Conservation (phyloP, 1,139 yeast species). For the Meyerozyma athensensis region DNA sequence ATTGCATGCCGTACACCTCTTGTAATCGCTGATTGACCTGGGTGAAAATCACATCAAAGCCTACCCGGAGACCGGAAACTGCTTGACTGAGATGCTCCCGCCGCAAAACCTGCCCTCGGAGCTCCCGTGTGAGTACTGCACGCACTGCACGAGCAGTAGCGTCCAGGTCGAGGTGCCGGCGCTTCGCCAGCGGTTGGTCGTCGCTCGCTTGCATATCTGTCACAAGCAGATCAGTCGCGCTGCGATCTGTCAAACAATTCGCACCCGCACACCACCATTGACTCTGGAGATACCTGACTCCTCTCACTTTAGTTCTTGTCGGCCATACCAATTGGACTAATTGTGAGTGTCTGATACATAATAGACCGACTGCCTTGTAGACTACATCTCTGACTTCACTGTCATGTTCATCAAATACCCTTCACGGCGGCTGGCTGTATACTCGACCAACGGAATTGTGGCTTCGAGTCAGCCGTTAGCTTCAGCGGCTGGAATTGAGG, state of each 20-base stretch:
- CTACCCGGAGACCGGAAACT: slow-evolving; percentile 12
- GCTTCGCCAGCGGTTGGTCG: background rate
- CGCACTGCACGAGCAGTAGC: slow-evolving; percentile 19
- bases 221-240: background rate
- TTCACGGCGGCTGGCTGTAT: slow-evolving; percentile 74
- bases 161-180: slow-evolving; percentile 4
- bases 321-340: too few relatives aligned
- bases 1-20: slow-evolving; percentile 27
- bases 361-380: background rate
- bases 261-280: too few relatives aligned
- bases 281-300: too few relatives aligned
- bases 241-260: too few relatives aligned
- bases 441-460: slow-evolving; percentile 71
- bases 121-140: slow-evolving; percentile 21
- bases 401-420: slow-evolving; percentile 25
- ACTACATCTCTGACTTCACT: background rate
- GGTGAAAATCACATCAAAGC: slow-evolving; percentile 16
- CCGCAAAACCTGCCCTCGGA: slow-evolving; percentile 21
- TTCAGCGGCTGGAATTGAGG: slow-evolving; percentile 65
- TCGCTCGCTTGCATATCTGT: too few relatives aligned
- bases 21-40: slow-evolving; percentile 18
- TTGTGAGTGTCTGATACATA: too few relatives aligned
- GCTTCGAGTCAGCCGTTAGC: slow-evolving; percentile 77
- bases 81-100: slow-evolving; percentile 24
- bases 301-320: too few relatives aligned